Percentiles rank a stretch among this genome's conserved stretches.
phyloP scores from a whole-genome alignment of 2,329 filamentous ascomycete species.

The Drechslera avenae region DNA sequence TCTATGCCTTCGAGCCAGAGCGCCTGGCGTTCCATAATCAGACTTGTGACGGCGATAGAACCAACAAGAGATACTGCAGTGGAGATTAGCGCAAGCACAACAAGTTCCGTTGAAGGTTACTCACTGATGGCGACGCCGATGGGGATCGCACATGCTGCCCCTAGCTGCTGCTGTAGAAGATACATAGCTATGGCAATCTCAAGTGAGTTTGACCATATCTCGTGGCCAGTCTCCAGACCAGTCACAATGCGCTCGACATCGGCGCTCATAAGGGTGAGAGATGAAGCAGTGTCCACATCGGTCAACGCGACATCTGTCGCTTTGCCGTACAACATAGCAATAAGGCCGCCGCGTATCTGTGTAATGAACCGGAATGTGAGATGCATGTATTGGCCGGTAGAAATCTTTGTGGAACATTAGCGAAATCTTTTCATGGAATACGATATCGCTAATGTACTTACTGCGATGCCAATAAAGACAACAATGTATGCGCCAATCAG shows the following conservation, averaged over 20 bases:
- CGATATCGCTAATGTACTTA: constrained; percentile 18
- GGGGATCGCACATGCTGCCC: constrained; percentile 55
- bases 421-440: background rate
- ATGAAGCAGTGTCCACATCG: constrained; percentile 38
- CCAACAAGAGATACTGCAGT: constrained; percentile 28
- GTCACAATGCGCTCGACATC: constrained; percentile 45
- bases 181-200: constrained; percentile 55
- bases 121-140: constrained; percentile 51
- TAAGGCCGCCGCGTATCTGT: constrained; percentile 44
- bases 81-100: background rate
- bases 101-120: constrained; percentile 1
- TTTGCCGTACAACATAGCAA: constrained; percentile 46
- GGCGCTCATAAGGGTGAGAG: constrained; percentile 46
- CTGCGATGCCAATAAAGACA: constrained; percentile 44
- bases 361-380: constrained; percentile 43
- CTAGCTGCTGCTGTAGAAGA: constrained; percentile 55
- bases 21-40: constrained; percentile 42
- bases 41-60: constrained; percentile 36
- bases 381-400: constrained; percentile 44
- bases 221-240: constrained; percentile 43
- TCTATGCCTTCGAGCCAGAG: constrained; percentile 54
- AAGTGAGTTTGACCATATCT: constrained; percentile 46
- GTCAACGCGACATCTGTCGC: constrained; percentile 35
- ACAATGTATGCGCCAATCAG: constrained; percentile 42
- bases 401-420: constrained; percentile 31